Conservation (phyloP, 192 early-diverging fungal genomes). For the Backusella parvicylindrica region DNA sequence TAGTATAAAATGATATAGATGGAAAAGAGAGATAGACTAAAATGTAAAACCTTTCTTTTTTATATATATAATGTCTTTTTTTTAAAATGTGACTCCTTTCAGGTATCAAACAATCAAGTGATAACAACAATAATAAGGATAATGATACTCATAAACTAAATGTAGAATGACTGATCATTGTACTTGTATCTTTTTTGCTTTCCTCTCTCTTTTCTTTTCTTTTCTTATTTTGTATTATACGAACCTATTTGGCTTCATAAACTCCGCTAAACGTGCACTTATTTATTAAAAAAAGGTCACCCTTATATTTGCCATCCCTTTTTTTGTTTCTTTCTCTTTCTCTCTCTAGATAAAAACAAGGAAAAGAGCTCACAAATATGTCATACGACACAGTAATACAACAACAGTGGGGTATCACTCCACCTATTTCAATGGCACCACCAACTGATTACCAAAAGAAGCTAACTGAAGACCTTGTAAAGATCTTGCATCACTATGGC, state of each 20-base stretch:
- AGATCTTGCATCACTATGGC: slow-evolving; percentile 68
- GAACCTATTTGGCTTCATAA: not conserved
- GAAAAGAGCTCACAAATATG: not conserved
- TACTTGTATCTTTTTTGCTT: too few relatives aligned
- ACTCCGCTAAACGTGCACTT: not conserved
- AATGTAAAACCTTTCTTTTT: not conserved
- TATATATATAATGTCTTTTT: not conserved
- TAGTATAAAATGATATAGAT: not conserved
- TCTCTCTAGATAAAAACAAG: not conserved
- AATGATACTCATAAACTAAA: too few relatives aligned
- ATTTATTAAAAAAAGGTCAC: not conserved
- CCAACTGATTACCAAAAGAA: slow-evolving; percentile 67
- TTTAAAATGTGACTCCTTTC: not conserved
- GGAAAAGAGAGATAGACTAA: not conserved
- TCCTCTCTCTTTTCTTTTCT: too few relatives aligned
- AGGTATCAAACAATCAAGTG: too few relatives aligned
- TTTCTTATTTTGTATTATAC: too few relatives aligned
- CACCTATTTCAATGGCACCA: slow-evolving; percentile 60
- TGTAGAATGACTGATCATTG: too few relatives aligned
- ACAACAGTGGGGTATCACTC: slow-evolving; percentile 70
- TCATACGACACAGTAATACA: slow-evolving; percentile 11
- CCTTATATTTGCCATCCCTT: not conserved
- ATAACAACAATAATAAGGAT: too few relatives aligned
- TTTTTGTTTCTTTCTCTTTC: not conserved
- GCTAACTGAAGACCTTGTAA: slow-evolving; percentile 66